Conservation (phyloP, 129 eudicot species). For the Chrysanthemum lavandulifolium region DNA sequence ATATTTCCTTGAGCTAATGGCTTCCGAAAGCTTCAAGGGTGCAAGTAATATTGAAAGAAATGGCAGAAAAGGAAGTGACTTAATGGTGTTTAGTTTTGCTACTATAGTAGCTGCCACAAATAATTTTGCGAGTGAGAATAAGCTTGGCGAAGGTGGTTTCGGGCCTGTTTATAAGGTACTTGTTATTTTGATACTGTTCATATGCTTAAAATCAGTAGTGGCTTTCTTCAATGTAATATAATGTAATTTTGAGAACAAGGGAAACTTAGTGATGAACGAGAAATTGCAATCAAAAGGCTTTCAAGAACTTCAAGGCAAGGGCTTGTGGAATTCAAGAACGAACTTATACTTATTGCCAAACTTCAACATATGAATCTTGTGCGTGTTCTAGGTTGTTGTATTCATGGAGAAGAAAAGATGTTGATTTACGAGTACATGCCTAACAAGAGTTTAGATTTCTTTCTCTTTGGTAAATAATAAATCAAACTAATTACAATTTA, state of each 20-base stretch:
- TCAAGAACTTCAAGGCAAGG: slow-evolving; percentile 29
- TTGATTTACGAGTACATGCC: slow-evolving; percentile 41
- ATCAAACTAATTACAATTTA: too few species aligned
- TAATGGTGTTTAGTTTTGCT: slow-evolving; percentile 34
- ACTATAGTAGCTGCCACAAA: slow-evolving; percentile 39
- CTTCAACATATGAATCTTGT: slow-evolving; percentile 42
- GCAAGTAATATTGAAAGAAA: slow-evolving; percentile 9
- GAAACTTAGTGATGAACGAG: slow-evolving; percentile 25
- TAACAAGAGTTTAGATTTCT: slow-evolving; percentile 45
- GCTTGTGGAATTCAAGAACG: slow-evolving; percentile 36
- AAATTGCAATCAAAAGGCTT: slow-evolving; percentile 33
- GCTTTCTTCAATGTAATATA: not conserved
- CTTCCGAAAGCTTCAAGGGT: slow-evolving; percentile 27
- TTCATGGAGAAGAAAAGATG: slow-evolving; percentile 34
- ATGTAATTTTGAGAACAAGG: slow-evolving; percentile 34
- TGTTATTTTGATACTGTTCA: not conserved
- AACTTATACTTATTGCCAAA: slow-evolving; percentile 36
- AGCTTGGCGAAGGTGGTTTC: slow-evolving; percentile 59
- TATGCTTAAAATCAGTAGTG: not conserved
- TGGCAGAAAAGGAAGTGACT: slow-evolving; percentile 39
- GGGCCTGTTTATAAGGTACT: slow-evolving; percentile 56
- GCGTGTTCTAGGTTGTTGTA: slow-evolving; percentile 28
- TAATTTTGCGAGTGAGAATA: slow-evolving; percentile 36
- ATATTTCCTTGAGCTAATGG: slow-evolving; percentile 32
- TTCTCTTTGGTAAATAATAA: not conserved